A percentile compares a stretch with the other conserved stretches of the same genome.
These are phyloP conservation scores for Hypoxylon sp. DNA, from an alignment of 2,329 filamentous ascomycete species.

Conservation along the genomic window DNA sequence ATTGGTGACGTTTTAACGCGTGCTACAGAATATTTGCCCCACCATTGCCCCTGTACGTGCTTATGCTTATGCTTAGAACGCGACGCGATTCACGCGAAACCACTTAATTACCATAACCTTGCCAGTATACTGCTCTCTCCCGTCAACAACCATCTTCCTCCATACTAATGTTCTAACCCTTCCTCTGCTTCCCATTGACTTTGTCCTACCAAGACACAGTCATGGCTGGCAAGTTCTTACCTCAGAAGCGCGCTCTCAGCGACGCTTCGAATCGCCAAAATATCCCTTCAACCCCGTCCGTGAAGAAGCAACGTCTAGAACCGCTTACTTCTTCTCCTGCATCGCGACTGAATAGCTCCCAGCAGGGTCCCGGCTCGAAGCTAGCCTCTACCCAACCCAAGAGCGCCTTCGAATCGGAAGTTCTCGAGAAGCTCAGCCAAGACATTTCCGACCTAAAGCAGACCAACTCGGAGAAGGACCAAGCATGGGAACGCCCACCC, in stretches of 20 bases:
- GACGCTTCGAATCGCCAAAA: conserved; percentile 76
- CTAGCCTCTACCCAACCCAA: conserved; percentile 82
- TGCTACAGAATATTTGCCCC: conserved; percentile 28
- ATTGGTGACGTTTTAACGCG: conserved; percentile 39
- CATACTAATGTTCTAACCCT: neutral
- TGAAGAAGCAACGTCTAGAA: conserved; percentile 89
- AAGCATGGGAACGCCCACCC: conserved; percentile 81
- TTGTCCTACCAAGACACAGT: conserved; percentile 29
- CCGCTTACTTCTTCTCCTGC: conserved; percentile 66
- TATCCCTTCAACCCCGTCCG: conserved; percentile 65
- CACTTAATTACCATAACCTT: conserved; percentile 38
- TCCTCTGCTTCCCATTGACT: conserved; percentile 20
- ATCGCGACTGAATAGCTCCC: conserved; percentile 70
- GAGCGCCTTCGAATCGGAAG: conserved; percentile 92
- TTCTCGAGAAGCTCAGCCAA: conserved; percentile 95
- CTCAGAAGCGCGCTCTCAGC: conserved; percentile 79
- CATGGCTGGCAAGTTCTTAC: conserved; percentile 66
- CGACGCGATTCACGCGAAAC: conserved; percentile 45
- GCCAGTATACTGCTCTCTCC: conserved; percentile 12
- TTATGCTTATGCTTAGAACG: conserved; percentile 35
- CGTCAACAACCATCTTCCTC: conserved; percentile 14
- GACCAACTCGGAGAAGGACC: conserved; percentile 91
- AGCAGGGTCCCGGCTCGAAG: conserved; percentile 71
- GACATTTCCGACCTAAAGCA: conserved; percentile 88
- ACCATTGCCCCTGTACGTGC: conserved; percentile 32